Evolutionary conservation across 192 early-diverging fungal species (phyloP).

Genomic region (Entomortierella chlamydospora): DNA sequence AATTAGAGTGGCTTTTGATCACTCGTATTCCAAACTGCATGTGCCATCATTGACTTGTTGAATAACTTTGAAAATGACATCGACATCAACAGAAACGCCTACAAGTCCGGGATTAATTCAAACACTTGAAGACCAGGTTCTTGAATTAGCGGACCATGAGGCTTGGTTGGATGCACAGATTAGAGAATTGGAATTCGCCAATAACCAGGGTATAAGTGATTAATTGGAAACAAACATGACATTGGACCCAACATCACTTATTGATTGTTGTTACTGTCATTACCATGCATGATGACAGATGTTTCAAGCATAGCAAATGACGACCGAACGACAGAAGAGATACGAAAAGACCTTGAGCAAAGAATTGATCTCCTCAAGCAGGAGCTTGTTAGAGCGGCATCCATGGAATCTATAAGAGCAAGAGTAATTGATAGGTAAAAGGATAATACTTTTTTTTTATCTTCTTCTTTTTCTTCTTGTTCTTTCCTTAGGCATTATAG

Average conservation of each 20-base stretch:
- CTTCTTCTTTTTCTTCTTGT: not conserved
- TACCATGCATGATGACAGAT: not conserved
- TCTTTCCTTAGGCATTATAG: not conserved
- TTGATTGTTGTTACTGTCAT: not conserved
- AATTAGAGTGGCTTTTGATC: not conserved
- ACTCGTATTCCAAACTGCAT: too few species aligned
- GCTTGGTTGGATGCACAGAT: conserved; percentile 51
- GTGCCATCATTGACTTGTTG: too few species aligned
- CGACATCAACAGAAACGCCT: not conserved
- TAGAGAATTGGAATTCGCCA: conserved; percentile 38
- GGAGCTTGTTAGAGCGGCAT: conserved; percentile 4
- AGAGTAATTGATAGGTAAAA: conserved; percentile 7
- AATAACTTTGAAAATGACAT: too few species aligned
- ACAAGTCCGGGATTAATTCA: conserved; percentile 6
- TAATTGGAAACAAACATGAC: too few species aligned
- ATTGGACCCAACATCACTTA: too few species aligned
- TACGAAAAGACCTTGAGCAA: not conserved
- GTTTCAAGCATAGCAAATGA: not conserved
- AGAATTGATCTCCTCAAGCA: conserved; percentile 28
- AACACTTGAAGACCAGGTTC: conserved; percentile 34
- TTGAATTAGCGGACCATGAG: conserved; percentile 43
- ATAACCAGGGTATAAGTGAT: conserved; percentile 28
- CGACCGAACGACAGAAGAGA: not conserved
- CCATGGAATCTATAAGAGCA: conserved; percentile 9
- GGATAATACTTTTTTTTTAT: too few species aligned